Evolutionary conservation across 2,329 filamentous ascomycete genomes (phyloP).

Genomic region (Camillea tinctor): DNA sequence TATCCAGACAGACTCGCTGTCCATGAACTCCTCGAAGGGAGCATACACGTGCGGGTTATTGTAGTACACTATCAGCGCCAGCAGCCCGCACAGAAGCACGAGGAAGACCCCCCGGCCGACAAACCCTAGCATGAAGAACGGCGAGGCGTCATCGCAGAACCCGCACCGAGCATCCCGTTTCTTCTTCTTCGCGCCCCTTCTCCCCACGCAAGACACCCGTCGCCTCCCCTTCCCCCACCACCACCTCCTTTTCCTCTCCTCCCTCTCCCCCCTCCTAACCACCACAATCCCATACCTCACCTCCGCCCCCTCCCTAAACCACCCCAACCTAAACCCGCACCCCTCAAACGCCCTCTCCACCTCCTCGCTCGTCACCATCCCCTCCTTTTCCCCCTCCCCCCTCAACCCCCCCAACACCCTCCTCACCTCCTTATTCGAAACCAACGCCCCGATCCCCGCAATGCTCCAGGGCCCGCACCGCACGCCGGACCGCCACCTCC

Average conservation of each 20-base stretch:
- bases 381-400: no score
- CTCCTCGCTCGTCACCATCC: neutral
- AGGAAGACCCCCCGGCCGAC: slow-evolving; percentile 38
- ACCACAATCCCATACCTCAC: slow-evolving; percentile 8
- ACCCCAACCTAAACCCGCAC: slow-evolving; percentile 5
- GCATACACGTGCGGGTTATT: slow-evolving; percentile 21
- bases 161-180: slow-evolving; percentile 9
- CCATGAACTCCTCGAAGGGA: slow-evolving; percentile 33
- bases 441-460: slow-evolving; percentile 34
- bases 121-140: slow-evolving; percentile 34
- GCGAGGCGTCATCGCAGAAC: no score
- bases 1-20: slow-evolving; percentile 28
- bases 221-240: no score
- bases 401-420: neutral
- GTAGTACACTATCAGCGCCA: slow-evolving; percentile 28
- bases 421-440: slow-evolving; percentile 26
- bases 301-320: slow-evolving; percentile 1
- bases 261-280: neutral
- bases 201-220: no score
- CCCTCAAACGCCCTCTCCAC: slow-evolving; percentile 2
- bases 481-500: slow-evolving; percentile 34
- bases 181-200: neutral
- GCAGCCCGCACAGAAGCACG: slow-evolving; percentile 10
- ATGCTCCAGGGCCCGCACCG: slow-evolving; percentile 38
- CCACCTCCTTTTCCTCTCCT: no score